These are phyloP conservation scores for Aspergillus quadricinctus DNA, from an alignment of 2,329 filamentous ascomycete genomes.

Conservation along the genomic window DNA sequence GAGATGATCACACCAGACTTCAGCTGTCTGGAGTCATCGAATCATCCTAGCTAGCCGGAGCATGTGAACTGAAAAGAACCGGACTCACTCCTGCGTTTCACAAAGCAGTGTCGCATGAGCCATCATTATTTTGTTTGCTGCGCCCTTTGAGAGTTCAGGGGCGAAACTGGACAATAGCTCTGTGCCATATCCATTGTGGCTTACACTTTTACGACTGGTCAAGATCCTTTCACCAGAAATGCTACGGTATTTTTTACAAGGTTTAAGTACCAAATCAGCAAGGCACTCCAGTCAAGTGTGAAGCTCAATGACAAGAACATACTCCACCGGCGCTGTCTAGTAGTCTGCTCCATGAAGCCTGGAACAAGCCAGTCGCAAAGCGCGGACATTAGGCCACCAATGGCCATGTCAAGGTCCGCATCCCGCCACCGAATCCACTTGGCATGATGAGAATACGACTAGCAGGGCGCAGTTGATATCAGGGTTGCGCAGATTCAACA, in stretches of 20 bases:
- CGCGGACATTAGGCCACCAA: background rate
- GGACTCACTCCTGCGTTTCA: background rate
- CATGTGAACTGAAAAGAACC: background rate
- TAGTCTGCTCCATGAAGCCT: background rate
- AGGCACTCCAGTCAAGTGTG: background rate
- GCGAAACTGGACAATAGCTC: background rate
- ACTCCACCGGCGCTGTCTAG: background rate
- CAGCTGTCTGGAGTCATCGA: background rate
- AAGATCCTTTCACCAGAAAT: background rate
- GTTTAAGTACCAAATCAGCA: background rate
- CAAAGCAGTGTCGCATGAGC: background rate
- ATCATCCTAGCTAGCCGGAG: background rate
- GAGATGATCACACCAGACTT: background rate
- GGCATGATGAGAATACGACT: background rate
- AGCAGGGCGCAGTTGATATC: background rate
- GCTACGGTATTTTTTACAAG: background rate
- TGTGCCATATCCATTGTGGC: background rate
- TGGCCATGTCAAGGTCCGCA: background rate
- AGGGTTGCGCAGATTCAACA: background rate
- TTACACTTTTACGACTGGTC: background rate
- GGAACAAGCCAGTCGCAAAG: background rate
- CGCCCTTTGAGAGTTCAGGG: background rate
- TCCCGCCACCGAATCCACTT: background rate
- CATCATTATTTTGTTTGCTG: background rate
- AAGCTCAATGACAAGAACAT: background rate